Conservation (phyloP, 2,329 filamentous ascomycete species). For the Monosporascus sp. region DNA sequence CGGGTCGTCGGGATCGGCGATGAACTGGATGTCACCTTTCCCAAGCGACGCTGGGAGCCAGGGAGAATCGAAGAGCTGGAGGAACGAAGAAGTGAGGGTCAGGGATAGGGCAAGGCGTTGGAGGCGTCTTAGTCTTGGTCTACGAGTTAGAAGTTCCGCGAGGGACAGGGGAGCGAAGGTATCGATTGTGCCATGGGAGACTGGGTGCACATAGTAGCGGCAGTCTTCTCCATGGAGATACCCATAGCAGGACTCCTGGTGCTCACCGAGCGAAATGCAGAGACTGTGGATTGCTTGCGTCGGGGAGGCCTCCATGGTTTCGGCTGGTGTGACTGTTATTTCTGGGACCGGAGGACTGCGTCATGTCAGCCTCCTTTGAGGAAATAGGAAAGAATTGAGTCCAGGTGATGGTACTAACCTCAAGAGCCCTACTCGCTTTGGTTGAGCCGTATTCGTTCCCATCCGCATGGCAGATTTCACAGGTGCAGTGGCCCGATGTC, state of each 20-base stretch:
- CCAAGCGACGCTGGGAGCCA: constrained; percentile 14
- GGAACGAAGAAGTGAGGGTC: constrained; percentile 19
- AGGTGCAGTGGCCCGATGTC: too few species aligned
- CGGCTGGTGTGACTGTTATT: neutral
- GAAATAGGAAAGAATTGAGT: too few species aligned
- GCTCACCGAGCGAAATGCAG: constrained; percentile 4
- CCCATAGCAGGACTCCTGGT: constrained; percentile 7
- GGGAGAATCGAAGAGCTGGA: constrained; percentile 19
- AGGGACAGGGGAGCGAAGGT: constrained; percentile 7
- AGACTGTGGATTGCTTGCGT: constrained; percentile 5
- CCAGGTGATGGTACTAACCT: too few species aligned
- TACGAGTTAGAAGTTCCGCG: constrained; percentile 6
- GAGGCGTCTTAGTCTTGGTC: constrained; percentile 5
- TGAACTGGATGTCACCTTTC: constrained; percentile 17
- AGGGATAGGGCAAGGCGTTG: constrained; percentile 18
- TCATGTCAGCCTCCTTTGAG: too few species aligned
- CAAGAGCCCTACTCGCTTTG: too few species aligned
- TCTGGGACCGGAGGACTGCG: neutral
- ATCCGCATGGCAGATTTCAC: too few species aligned
- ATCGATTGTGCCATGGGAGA: neutral
- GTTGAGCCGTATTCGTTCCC: too few species aligned
- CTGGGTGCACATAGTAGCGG: constrained; percentile 13
- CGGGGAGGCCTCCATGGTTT: neutral
- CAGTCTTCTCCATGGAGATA: constrained; percentile 12
- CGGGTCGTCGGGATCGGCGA: neutral